Evolutionary conservation across 148 eudicot genomes (phyloP).

Genomic region (Spergularia bocconei): DNA sequence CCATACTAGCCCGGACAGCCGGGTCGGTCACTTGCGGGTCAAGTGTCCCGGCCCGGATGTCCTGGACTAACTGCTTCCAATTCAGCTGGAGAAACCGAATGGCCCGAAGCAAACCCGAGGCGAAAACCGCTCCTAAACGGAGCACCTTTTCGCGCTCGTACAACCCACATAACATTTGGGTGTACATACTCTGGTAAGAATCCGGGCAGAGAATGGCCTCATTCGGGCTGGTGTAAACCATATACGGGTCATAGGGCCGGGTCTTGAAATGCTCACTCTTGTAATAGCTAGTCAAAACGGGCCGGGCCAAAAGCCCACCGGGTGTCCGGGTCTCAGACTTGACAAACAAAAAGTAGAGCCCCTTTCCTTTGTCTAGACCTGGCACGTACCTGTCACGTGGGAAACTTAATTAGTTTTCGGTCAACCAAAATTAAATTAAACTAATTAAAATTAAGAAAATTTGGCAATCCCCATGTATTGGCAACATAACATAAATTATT

Average conservation of each 20-base stretch:
- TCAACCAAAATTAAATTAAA: background rate
- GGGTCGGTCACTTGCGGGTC: conserved; percentile 45
- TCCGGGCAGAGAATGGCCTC: conserved; percentile 82
- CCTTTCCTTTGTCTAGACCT: conserved; percentile 80
- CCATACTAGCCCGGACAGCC: conserved; percentile 33
- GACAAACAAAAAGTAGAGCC: conserved; percentile 73
- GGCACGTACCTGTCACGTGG: conserved; percentile 63
- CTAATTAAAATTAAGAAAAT: too few species aligned
- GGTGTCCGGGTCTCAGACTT: conserved; percentile 81
- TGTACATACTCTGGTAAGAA: conserved; percentile 83
- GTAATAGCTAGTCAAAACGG: conserved; percentile 82
- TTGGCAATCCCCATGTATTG: conserved; percentile 23
- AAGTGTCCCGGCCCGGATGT: conserved; percentile 56
- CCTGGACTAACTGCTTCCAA: conserved; percentile 51
- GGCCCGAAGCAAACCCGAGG: conserved; percentile 84
- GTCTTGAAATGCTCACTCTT: conserved; percentile 85
- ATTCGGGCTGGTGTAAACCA: conserved; percentile 71
- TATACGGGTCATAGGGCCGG: conserved; percentile 76
- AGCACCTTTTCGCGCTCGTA: conserved; percentile 59
- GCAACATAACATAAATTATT: conserved; percentile 32
- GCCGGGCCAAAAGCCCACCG: conserved; percentile 82
- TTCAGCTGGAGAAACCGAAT: conserved; percentile 88
- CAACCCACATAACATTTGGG: conserved; percentile 84
- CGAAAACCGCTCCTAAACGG: conserved; percentile 80
- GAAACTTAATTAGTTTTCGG: conserved; percentile 9